Evolutionary conservation across 306 rosid genomes (phyloP), one percentile per base, ranked within the genome.

Genomic region (Fragaria iinumae): DNA sequence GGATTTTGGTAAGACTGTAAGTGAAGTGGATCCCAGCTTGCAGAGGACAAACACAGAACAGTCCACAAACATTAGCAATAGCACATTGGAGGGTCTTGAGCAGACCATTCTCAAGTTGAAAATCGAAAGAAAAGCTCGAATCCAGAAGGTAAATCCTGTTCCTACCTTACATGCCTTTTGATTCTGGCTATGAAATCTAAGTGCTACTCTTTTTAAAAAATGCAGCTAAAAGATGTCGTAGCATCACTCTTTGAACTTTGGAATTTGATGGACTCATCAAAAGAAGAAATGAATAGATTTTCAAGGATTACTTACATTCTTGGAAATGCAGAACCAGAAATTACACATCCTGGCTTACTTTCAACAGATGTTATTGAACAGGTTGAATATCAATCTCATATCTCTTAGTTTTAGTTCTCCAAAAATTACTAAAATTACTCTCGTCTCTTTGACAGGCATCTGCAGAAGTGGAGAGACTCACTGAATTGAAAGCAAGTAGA

Each of bases 191-290:
- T 8, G 12, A 53, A 78, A 13, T 71, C 55, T 11, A 23, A 39
- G 11, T 57, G 59, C 29, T 71, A n/a, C n/a, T 3, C 74, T 32
- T 60, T 49, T 80, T 73, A 18, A 53, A 14, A 79, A 80, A 78
- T 90, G 86, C 97, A 95, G 98, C 82, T 95, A 83, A 92, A 87
- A 86, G 96, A 90, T 79, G 67, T 88, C 78, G 88, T 88, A 12
- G 76, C 87, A 18, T 77, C 90, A 67, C 79, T 95, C 62, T 88
- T 83, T 75, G 98, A 95, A 55, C 97, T 95, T 72, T 95, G 97
- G 97, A 92, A 88, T 84, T 95, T 95, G 93, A 95, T 95, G 98
- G 98, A 95, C 85, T 87, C 98, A 0, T 84, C 98, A 60, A 88
- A 80, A 68, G 97, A 92, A 76, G 98, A 92, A 84, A 90, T 84